A percentile compares a stretch with the other conserved stretches of the same genome.
phyloP scores from a whole-genome alignment of 2,329 filamentous ascomycete species.

The Fusarium verrucosum region DNA sequence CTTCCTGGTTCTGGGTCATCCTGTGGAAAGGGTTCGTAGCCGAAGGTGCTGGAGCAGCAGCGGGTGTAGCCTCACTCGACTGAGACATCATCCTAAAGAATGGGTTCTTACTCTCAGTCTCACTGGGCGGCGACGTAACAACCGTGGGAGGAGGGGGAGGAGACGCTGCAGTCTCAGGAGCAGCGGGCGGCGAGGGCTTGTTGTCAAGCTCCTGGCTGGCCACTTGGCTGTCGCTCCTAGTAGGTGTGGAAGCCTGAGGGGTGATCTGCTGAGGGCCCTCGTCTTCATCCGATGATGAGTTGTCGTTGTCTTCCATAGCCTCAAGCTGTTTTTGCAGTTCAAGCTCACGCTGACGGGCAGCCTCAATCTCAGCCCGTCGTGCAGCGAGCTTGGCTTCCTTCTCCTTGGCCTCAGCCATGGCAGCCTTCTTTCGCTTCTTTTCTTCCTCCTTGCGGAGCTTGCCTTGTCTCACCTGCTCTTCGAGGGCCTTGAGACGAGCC shows the following conservation, averaged over 20 bases:
- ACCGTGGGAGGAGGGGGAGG: conserved; percentile 58
- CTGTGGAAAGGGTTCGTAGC: conserved; percentile 95
- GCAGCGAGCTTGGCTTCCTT: conserved; percentile 86
- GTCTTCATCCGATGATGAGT: conserved; percentile 82
- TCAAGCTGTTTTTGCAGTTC: conserved; percentile 90
- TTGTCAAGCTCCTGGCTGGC: conserved; percentile 65
- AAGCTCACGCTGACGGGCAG: conserved; percentile 86
- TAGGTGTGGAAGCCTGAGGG: conserved; percentile 68
- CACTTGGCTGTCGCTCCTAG: conserved; percentile 60
- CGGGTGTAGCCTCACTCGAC: conserved; percentile 61
- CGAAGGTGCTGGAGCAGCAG: conserved; percentile 52
- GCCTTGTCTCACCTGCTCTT: conserved; percentile 91
- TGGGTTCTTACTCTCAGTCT: conserved; percentile 89
- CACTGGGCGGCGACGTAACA: conserved; percentile 64
- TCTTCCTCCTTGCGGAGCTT: conserved; percentile 98
- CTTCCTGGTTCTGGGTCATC: conserved; percentile 75
- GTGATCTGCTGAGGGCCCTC: conserved; percentile 78
- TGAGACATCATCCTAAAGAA: conserved; percentile 92
- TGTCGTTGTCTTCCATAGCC: conserved; percentile 75
- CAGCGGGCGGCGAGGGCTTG: conserved; percentile 60
- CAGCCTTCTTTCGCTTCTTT: conserved; percentile 90
- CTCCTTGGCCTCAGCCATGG: conserved; percentile 84
- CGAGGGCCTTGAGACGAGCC: conserved; percentile 84
- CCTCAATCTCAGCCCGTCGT: conserved; percentile 90
- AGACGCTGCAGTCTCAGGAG: conserved; percentile 50